These are phyloP conservation scores for Solanum arcanum DNA, from an alignment of 257 asterid genomes.

Conservation along the genomic window DNA sequence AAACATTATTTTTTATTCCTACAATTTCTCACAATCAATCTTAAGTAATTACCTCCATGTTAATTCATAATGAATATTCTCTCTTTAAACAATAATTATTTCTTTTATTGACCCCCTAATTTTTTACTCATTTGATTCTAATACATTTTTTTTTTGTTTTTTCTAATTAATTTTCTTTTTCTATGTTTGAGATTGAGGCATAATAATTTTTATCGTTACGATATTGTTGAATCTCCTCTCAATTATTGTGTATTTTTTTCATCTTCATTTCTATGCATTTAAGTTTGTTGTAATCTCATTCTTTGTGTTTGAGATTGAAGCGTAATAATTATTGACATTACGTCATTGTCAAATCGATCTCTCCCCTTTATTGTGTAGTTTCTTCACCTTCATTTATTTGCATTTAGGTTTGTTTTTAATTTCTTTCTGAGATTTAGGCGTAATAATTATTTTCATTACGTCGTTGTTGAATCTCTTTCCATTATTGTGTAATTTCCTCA, in stretches of 20 bases:
- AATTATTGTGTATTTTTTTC: neutral
- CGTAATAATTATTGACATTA: neutral
- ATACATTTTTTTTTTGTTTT: neutral
- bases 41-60: neutral
- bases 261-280: neutral
- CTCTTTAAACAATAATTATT: neutral
- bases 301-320: neutral
- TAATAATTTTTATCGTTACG: neutral
- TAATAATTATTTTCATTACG: too few relatives aligned
- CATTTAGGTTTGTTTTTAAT: too few relatives aligned
- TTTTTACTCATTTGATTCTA: neutral
- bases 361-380: neutral
- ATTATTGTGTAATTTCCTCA: too few relatives aligned
- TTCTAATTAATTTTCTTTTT: too few relatives aligned
- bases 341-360: too few relatives aligned
- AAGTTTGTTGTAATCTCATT: neutral
- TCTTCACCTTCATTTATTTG: neutral
- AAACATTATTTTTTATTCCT: neutral
- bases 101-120: neutral
- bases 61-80: neutral
- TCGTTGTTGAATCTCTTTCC: neutral
- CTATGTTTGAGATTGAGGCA: neutral
- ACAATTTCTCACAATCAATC: neutral
- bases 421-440: neutral
- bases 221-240: neutral